These are phyloP conservation scores for Ochromonadaceae sp. DNA, from an alignment of 352 stramenopile genomes.

Conservation along the genomic window DNA sequence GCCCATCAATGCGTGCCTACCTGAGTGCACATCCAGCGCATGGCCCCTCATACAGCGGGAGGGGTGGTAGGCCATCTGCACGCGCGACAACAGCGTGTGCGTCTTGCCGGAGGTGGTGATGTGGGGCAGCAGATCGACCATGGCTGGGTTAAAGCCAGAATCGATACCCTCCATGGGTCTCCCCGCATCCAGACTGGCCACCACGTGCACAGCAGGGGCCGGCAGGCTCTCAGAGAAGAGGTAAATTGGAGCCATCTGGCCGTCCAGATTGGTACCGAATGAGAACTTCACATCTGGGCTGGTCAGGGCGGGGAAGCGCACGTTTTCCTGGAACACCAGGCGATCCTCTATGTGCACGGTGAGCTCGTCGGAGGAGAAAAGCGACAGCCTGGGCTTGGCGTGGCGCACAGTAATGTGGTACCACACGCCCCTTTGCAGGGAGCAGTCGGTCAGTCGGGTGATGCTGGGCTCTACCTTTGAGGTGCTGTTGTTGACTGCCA, in stretches of 20 bases:
- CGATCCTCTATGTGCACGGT: background rate
- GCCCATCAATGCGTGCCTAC: background rate
- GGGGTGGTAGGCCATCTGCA: background rate
- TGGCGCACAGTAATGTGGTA: constrained; percentile 14
- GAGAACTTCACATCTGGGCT: background rate
- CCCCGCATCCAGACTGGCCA: background rate
- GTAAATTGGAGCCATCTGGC: constrained; percentile 19
- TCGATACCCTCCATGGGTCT: too few relatives aligned
- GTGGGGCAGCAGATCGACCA: background rate
- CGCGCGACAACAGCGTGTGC: background rate
- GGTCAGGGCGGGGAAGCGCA: constrained; percentile 6
- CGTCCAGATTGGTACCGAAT: constrained; percentile 16
- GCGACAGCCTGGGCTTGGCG: constrained; percentile 1
- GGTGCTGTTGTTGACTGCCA: background rate
- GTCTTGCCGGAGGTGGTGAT: background rate
- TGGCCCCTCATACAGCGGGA: background rate
- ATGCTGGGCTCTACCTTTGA: constrained; percentile 9
- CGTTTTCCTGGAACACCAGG: background rate
- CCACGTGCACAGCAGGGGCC: background rate
- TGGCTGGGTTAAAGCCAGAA: background rate
- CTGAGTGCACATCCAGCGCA: background rate
- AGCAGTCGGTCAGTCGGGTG: background rate
- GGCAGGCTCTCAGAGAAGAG: background rate
- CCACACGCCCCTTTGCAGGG: constrained; percentile 6
- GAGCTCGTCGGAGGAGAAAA: constrained; percentile 11